Conservation (phyloP, 108 stramenopile species). For the Discostella stelligeroides region DNA sequence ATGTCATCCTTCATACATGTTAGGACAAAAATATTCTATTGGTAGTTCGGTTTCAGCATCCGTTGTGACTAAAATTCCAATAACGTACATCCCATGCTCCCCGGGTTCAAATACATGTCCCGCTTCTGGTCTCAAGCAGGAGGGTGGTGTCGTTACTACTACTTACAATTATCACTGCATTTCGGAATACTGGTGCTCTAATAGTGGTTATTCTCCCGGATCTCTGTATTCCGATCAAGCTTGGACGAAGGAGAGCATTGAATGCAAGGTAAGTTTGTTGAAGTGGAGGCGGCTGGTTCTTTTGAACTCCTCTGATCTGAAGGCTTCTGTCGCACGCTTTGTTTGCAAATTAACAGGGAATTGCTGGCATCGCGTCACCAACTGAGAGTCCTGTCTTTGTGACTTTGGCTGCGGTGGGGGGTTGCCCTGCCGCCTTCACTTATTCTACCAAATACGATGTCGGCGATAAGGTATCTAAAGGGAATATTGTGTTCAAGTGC, state of each 20-base stretch:
- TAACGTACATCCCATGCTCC: too few relatives aligned
- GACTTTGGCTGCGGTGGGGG: not conserved
- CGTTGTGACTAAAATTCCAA: too few relatives aligned
- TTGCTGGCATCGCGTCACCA: conserved; percentile 1
- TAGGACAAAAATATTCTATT: too few relatives aligned
- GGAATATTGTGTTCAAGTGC: conserved; percentile 4
- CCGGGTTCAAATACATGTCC: too few relatives aligned
- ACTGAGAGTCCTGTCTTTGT: not conserved
- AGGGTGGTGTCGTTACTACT: too few relatives aligned
- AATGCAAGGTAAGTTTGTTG: not conserved
- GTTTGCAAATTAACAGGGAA: not conserved
- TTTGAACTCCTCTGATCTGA: too few relatives aligned
- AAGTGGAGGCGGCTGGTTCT: too few relatives aligned
- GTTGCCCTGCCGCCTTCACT: conserved; percentile 1
- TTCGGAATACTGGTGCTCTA: not conserved
- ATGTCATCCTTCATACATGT: too few relatives aligned
- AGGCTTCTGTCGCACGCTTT: too few relatives aligned
- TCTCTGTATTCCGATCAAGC: not conserved
- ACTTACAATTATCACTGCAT: not conserved
- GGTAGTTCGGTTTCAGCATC: too few relatives aligned
- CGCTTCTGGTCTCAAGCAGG: too few relatives aligned
- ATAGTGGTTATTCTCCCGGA: not conserved
- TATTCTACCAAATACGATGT: not conserved
- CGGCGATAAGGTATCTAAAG: conserved; percentile 6
- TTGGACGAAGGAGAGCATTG: not conserved